Percentiles rank a stretch among this genome's conserved stretches.
Conservation (phyloP, 108 stramenopile genomes). For the Skeletonema potamos region DNA sequence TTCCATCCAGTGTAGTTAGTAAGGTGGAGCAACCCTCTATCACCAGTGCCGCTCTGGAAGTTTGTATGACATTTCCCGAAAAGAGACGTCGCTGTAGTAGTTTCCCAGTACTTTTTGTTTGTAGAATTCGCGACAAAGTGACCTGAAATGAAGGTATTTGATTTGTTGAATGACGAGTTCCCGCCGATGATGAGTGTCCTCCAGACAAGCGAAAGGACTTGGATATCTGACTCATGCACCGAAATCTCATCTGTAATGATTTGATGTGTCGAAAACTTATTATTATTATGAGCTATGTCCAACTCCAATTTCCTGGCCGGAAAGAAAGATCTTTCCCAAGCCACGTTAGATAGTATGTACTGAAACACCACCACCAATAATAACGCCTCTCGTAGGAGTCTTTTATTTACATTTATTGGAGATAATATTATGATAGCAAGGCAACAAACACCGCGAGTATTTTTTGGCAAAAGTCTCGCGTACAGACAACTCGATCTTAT, state of each 20-base stretch:
- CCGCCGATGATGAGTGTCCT: background rate
- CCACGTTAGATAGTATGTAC: too few relatives aligned
- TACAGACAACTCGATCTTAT: too few relatives aligned
- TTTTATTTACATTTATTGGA: too few relatives aligned
- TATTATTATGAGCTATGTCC: too few relatives aligned
- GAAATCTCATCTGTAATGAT: background rate
- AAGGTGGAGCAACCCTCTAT: background rate
- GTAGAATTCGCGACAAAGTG: background rate
- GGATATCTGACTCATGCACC: background rate
- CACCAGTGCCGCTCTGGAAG: background rate
- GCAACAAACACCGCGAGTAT: too few relatives aligned
- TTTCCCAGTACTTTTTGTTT: background rate
- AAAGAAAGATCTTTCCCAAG: too few relatives aligned
- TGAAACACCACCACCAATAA: too few relatives aligned
- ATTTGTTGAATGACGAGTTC: background rate
- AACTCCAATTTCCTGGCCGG: too few relatives aligned
- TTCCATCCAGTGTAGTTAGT: background rate
- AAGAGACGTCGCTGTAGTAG: background rate
- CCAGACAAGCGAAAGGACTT: background rate
- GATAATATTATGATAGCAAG: too few relatives aligned
- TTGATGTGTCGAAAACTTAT: conserved; percentile 1
- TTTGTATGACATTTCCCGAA: background rate
- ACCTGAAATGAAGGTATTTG: background rate
- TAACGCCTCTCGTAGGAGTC: too few relatives aligned
- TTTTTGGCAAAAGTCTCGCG: too few relatives aligned